Base-by-base conservation (phyloP, 495 filamentous ascomycete genomes). In the Lophium mytilinum region DNA sequence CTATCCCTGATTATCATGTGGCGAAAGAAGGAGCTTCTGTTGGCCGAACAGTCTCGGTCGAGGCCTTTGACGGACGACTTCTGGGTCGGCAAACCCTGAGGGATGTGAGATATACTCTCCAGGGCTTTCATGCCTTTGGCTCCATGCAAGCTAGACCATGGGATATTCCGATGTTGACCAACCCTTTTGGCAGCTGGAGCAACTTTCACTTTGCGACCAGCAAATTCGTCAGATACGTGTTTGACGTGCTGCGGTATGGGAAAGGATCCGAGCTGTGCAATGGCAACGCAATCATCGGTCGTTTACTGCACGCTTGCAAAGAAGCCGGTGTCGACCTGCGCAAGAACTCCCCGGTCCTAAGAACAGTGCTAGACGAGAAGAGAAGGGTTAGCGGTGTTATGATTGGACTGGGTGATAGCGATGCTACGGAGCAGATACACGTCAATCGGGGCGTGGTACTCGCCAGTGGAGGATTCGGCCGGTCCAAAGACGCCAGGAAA, bases 1-100 rank as follows among this genome's bases (percentile, higher is more conserved):
- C 54, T 5, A 57, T 54, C 42, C 67, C 67, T 1, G 67, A 69
- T 55, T 69, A 69, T 52, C 37, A 50, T 33, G 41, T 51, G 0
- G 9, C 36, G 1, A 36, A 45, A 4, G 66, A 60, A 8, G 63
- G 51, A 9, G 51, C 17, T 14, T 35, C 48, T 6, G 58, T 57
- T 7, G 58, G 53, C 24, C 34, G 66, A 33, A 61, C 52, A 41
- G 51, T 70, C 30, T 57, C 64, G 55, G 45, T 36, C 7, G 47
- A 53, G 12, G 37, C 58, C 4, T 68, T 67, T 42, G 63, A 68
- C 50, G 6, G 47, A 19, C 58, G 58, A n/a, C 55, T 52, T 19
- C 53, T 70, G 6, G 67, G 66, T 17, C 10, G 37, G 14, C 48
- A 35, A 36, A 18, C 24, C 24, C 24, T 40, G 3, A 34, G 34